Base-by-base conservation (phyloP, 805 yeast species). In the Saccharomycopsis schoenii region DNA sequence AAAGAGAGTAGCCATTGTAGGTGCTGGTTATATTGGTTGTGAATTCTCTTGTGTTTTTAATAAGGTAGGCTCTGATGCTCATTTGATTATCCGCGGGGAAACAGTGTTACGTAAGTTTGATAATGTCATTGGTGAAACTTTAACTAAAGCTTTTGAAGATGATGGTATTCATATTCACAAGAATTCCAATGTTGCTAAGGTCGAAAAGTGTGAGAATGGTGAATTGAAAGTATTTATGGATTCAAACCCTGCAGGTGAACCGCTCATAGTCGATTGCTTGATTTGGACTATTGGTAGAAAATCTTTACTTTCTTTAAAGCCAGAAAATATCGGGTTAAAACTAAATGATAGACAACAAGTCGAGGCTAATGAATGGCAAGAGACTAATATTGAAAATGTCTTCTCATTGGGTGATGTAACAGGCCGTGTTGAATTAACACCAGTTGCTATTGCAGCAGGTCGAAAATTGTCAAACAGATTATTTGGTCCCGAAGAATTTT, bases 381-480 rank as follows among this genome's bases (percentile, higher is more conserved):
- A 84, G 70, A 87, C 97, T 9, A 78, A 83, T 58, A 81, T 87
- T 65, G 76, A 82, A 60, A 80, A 83, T 72, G 79, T 94, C 65
- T 89, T 80, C 71, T 86, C 99, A 1, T 77, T 94, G 55, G 99
- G 99, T 70, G 99, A 94, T 73, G 96, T 93, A 63, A 87, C 89
- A 54, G 97, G 97, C 64, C 84, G 88, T 37, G 87, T 89, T 55
- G 98, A 94, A 77, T 81, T 94, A 68, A 94, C 99, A 1, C 99
- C 99, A 9, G 97, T 91, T 54, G 99, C 99, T 43, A 94, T 94
- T 76, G 97, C 99, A 42, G 92, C 99, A 10, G 99, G 99, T 64
- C 86, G 99, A 75, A 89, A 84, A 72, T 80, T 94, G 67, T 83
- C 97, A 36, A 92, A 93, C 77, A 83, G 99, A 72, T 76, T 94